Evolutionary conservation across 2,329 filamentous ascomycete species (phyloP).

Genomic region (Orbilia oligospora): DNA sequence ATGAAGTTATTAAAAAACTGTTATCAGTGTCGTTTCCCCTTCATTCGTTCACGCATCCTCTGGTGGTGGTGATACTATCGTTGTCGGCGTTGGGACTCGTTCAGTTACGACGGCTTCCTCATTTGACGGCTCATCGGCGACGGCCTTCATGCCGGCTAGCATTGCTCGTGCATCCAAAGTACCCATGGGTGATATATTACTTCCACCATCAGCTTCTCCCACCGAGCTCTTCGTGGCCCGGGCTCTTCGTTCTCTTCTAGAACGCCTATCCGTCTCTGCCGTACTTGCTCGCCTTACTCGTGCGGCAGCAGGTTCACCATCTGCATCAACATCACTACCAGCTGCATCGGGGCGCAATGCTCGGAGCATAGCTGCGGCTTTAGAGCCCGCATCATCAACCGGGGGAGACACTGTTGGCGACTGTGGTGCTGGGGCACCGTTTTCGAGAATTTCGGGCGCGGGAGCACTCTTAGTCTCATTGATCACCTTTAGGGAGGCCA

Average conservation of each 20-base stretch:
- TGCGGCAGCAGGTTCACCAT: constrained; percentile 43
- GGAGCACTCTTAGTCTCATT: constrained; percentile 33
- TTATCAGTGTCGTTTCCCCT: constrained; percentile 24
- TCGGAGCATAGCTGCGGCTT: constrained; percentile 54
- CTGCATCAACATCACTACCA: constrained; percentile 45
- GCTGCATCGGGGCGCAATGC: constrained; percentile 42
- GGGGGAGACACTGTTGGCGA: background rate
- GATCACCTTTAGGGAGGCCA: constrained; percentile 30
- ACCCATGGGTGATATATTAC: constrained; percentile 47
- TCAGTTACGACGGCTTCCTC: constrained; percentile 46
- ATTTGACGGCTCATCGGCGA: constrained; percentile 60
- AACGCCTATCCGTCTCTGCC: constrained; percentile 52
- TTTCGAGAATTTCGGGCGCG: constrained; percentile 12
- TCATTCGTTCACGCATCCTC: constrained; percentile 48
- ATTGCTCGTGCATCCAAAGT: constrained; percentile 55
- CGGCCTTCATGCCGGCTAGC: constrained; percentile 54
- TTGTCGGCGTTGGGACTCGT: constrained; percentile 57
- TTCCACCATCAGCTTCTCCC: constrained; percentile 32
- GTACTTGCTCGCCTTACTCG: constrained; percentile 45
- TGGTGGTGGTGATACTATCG: constrained; percentile 60
- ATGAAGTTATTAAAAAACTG: constrained; percentile 60
- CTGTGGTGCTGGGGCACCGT: constrained; percentile 5
- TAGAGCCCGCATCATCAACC: constrained; percentile 40
- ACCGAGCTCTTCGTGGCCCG: constrained; percentile 37
- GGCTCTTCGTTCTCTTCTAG: constrained; percentile 51